Evolutionary conservation across 2,329 filamentous ascomycete species (phyloP).

Genomic region (Rutstroemia sp.): DNA sequence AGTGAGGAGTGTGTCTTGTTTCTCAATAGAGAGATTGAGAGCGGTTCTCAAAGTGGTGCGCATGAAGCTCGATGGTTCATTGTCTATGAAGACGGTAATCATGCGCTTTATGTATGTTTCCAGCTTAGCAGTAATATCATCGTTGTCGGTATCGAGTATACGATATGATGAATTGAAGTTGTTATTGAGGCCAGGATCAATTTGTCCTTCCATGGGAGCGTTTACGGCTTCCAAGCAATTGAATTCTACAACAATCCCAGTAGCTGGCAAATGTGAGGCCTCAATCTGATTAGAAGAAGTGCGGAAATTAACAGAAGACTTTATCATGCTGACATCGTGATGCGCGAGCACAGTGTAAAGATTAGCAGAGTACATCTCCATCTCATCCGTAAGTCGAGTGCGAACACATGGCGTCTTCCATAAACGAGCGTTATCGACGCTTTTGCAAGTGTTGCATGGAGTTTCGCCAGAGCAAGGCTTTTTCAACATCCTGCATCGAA

Average conservation of each 20-base stretch:
- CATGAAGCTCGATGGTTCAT: conserved; percentile 54
- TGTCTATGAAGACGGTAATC: conserved; percentile 48
- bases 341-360: conserved; percentile 57
- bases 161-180: conserved; percentile 31
- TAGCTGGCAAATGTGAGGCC: conserved; percentile 51
- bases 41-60: conserved; percentile 48
- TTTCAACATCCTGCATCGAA: conserved; percentile 56
- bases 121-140: conserved; percentile 51
- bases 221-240: conserved; percentile 23
- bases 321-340: conserved; percentile 49
- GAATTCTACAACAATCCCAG: conserved; percentile 29
- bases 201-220: conserved; percentile 28
- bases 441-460: conserved; percentile 56
- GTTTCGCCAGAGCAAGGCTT: conserved; percentile 60
- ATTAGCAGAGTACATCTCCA: conserved; percentile 56
- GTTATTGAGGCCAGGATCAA: conserved; percentile 28
- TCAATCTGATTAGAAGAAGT: conserved; percentile 40
- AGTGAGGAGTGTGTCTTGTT: conserved; percentile 46
- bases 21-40: conserved; percentile 37
- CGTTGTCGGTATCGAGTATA: conserved; percentile 54
- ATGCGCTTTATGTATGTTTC: conserved; percentile 54
- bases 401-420: conserved; percentile 59
- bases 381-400: conserved; percentile 52
- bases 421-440: conserved; percentile 55
- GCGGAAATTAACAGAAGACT: conserved; percentile 41